These are phyloP conservation scores for Pichia phayaonensis DNA, from an alignment of 805 yeast species.

Conservation along the genomic window DNA sequence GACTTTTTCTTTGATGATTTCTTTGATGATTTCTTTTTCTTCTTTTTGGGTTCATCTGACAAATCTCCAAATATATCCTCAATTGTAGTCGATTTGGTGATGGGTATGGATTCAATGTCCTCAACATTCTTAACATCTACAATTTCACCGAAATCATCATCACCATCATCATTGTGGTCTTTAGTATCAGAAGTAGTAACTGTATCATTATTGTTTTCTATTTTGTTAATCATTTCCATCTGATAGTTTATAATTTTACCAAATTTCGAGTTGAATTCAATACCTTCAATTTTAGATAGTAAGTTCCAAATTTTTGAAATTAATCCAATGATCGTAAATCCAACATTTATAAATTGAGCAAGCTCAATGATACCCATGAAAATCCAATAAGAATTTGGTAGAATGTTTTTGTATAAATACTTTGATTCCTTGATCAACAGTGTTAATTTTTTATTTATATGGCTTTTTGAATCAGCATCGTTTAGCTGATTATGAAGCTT, in stretches of 20 bases:
- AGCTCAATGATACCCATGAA: conserved; percentile 62
- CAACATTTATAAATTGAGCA: conserved; percentile 72
- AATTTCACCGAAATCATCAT: neutral
- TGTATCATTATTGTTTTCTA: neutral
- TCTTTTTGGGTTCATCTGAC: conserved; percentile 13
- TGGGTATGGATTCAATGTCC: neutral
- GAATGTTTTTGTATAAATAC: conserved; percentile 29
- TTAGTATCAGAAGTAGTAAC: neutral
- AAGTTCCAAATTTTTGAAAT: conserved; percentile 36
- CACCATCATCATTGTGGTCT: neutral
- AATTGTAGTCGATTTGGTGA: neutral
- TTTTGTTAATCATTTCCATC: neutral
- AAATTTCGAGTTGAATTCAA: conserved; percentile 3
- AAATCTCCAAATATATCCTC: conserved; percentile 7
- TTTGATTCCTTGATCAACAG: conserved; percentile 5
- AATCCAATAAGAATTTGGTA: conserved; percentile 46
- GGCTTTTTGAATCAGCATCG: neutral
- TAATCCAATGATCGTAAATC: conserved; percentile 57
- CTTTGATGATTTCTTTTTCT: conserved; percentile 27
- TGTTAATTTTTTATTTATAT: neutral
- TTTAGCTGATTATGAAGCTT: conserved; percentile 1
- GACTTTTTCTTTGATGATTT: conserved; percentile 28
- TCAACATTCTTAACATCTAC: neutral
- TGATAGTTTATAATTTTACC: conserved; percentile 9
- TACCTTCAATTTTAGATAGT: neutral